Base-by-base conservation (phyloP, 306 rosid genomes). In the Prosopis cineraria region DNA sequence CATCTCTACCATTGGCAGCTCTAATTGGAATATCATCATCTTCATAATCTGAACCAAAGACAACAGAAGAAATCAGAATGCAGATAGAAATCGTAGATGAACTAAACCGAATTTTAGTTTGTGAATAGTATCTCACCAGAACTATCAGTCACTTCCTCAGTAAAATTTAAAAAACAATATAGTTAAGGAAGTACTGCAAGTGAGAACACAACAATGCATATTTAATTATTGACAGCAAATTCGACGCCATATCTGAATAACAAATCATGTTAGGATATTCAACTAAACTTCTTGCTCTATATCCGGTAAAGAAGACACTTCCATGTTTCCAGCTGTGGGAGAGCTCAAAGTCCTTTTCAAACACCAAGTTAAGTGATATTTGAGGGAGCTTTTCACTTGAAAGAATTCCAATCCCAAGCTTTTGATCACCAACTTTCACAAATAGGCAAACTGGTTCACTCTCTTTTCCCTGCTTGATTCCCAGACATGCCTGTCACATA, bases 311-410 rank as follows among this genome's bases (percentile, higher is more conserved):
- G 85, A 81, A 81, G 59, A 92, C 84, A n/a, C 96, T 87, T 70
- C 96, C 93, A 78, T 81, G 78, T 87, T 90, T 84, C 85, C 88
- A 79, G 81, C 76, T 89, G 74, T 92, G 93, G 45, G 96, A 90
- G 70, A 92, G 80, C 89, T 85, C 88, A 79, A 92, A 90, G 59
- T 84, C 78, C 84, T 84, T 82, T 58, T 81, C 87, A 74, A 90
- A 92, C 41, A 87, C 65, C 73, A 92, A 81, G 81, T 88, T 95
- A 52, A 87, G 81, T 45, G 87, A 82, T 68, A 89, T 66, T 77
- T 84, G 96, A 5, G 93, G 93, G 56, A 83, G 67, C 17, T 90
- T 90, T 5, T 84, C 90, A 22, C 78, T 44, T 70, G 95, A 87
- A 44, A 90, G 91, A 30, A 76, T 84, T 68, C 92, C 96, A 68